Evolutionary conservation across 2,329 filamentous ascomycete genomes (phyloP), one percentile per base, ranked within the genome.

Genomic region (Zalaria obscura): DNA sequence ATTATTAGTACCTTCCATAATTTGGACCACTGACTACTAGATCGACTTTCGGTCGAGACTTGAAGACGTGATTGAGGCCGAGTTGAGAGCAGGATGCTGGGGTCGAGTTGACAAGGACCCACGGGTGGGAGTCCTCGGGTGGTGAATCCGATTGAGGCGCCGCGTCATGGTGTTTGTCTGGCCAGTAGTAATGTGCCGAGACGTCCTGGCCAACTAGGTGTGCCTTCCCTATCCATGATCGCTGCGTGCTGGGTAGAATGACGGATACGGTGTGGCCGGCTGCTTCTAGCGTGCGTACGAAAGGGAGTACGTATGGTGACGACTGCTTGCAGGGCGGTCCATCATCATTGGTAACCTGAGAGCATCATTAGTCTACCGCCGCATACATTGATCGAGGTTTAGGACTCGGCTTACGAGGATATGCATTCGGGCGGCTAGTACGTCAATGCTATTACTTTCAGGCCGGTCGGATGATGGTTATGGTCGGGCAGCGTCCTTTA

Each of bases 141-240:
- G 37, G 29, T 36, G 33, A 27, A 18, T n/a, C n/a, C 7, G 39
- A 39, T 4, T 35, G 25, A 9, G 37, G 38, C 27, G 42, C 32
- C 11, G 35, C 39, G 25, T 55, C 47, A 8, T 42, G 56, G 45
- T 59, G 61, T 40, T 57, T 55, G 53, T 67, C 64, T 28, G 51
- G 42, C 38, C 38, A 44, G 39, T 44, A 44, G 35, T 40, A 32
- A 40, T 72, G 77, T 10, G 76, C 79, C 41, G 82, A 82, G 47
- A 84, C 77, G 40, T 78, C 75, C 48, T 75, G 60, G 43, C 88
- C 88, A 53, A 96, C 87, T 55, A 96, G 83, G 63, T 96, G 91
- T 3, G 91, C 91, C 69, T 98, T 98, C 53, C 88, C 88, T 55
- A 98, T 96, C 91, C 91, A 98, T 43, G 87, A 94, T 47, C 89